These are phyloP conservation scores for Penicillium cosmopolitanum DNA, from an alignment of 495 filamentous ascomycete species.

Conservation along the genomic window DNA sequence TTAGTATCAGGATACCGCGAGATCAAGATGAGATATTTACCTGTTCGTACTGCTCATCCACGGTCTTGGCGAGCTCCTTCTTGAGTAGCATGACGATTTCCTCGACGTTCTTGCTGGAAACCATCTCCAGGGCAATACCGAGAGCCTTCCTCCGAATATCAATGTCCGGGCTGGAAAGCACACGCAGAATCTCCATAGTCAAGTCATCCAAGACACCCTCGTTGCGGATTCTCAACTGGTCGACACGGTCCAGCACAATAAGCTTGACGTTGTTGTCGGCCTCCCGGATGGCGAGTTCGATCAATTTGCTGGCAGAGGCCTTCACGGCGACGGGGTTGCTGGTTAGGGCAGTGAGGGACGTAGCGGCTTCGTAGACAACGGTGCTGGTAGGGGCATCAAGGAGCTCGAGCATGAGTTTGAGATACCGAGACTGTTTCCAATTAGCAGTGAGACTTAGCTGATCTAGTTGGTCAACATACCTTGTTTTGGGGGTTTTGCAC, in stretches of 20 bases:
- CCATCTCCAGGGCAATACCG: conserved; percentile 92
- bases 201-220: conserved; percentile 93
- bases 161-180: conserved; percentile 94
- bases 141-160: conserved; percentile 95
- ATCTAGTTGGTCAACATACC: conserved; percentile 48
- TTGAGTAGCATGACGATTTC: conserved; percentile 95
- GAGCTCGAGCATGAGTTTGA: conserved; percentile 95
- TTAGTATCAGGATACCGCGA: conserved; percentile 21
- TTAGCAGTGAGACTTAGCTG: conserved; percentile 25
- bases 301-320: conserved; percentile 93
- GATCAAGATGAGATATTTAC: conserved; percentile 30
- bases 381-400: conserved; percentile 92
- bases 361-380: conserved; percentile 98
- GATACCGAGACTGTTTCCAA: conserved; percentile 70
- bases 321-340: conserved; percentile 98
- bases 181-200: conserved; percentile 97
- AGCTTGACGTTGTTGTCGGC: conserved; percentile 99
- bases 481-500: conserved; percentile 92
- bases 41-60: conserved; percentile 98
- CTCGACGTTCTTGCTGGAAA: conserved; percentile 98
- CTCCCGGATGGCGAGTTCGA: conserved; percentile 95
- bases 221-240: conserved; percentile 88
- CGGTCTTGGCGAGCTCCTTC: conserved; percentile 96
- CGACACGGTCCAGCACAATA: conserved; percentile 93
- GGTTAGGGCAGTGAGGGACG: conserved; percentile 90